Conservation (phyloP, 2,329 filamentous ascomycete genomes). For the Orbilia blumenaviensis region DNA sequence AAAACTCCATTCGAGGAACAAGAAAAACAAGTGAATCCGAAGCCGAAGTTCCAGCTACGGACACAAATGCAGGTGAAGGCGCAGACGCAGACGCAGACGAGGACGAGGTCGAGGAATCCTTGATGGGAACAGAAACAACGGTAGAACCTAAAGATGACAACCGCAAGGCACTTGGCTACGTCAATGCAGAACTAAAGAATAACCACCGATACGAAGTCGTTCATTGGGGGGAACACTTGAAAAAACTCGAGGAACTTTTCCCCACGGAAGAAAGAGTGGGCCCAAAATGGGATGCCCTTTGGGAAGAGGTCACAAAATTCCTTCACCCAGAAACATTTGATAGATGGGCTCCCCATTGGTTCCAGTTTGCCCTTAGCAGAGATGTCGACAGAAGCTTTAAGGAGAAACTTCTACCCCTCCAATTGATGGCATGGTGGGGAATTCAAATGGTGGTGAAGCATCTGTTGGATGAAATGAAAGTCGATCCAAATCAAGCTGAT, state of each 20-base stretch:
- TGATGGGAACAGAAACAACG: neutral
- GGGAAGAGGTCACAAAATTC: conserved; percentile 31
- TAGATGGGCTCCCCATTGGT: conserved; percentile 28
- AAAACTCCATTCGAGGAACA: neutral
- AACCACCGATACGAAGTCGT: conserved; percentile 33
- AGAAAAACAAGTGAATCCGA: neutral
- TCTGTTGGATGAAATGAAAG: conserved; percentile 10
- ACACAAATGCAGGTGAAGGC: too few species aligned
- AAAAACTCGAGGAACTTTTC: conserved; percentile 30
- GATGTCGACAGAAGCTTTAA: neutral
- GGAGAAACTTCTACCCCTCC: neutral
- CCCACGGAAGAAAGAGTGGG: conserved; percentile 25
- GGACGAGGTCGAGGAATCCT: neutral
- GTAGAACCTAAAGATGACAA: neutral
- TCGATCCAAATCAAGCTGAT: conserved; percentile 20
- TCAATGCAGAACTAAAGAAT: neutral
- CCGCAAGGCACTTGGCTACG: neutral
- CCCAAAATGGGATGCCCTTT: conserved; percentile 40
- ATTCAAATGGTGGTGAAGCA: conserved; percentile 36
- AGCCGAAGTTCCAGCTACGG: neutral
- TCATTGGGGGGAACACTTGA: conserved; percentile 35
- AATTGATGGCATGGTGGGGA: conserved; percentile 19
- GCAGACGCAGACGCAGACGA: neutral
- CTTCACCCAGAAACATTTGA: conserved; percentile 28
- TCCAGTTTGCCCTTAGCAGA: neutral